Evolutionary conservation across 106 monocot species (phyloP).

Genomic region (Acorus calamus): DNA sequence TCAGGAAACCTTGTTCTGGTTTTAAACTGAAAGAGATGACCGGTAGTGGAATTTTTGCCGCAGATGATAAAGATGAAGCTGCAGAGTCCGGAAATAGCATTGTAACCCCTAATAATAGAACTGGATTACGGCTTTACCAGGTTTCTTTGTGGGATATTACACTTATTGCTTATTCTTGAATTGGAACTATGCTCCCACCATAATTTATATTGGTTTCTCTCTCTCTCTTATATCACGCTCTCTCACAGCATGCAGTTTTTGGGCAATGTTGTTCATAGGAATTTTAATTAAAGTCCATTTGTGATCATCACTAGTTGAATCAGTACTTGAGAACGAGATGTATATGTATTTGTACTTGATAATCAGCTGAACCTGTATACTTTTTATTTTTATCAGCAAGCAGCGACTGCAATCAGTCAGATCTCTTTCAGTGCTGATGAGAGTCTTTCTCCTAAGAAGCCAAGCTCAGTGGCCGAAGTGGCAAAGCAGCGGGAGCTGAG

Average conservation of each 20-base stretch:
- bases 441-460: conserved; percentile 64
- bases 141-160: not conserved
- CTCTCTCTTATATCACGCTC: no score
- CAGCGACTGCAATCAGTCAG: conserved; percentile 43
- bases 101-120: conserved; percentile 31
- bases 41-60: conserved; percentile 67
- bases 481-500: conserved; percentile 79
- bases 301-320: no score
- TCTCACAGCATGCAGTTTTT: no score
- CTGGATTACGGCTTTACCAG: conserved; percentile 28
- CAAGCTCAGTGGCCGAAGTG: conserved; percentile 46
- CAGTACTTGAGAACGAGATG: no score
- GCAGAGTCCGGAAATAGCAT: conserved; percentile 27
- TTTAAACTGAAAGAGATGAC: conserved; percentile 57
- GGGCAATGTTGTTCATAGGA: no score
- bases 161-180: no score
- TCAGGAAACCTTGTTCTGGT: conserved; percentile 58
- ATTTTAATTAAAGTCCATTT: no score
- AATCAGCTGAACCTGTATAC: not conserved
- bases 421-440: conserved; percentile 69
- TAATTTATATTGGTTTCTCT: no score
- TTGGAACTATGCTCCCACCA: no score
- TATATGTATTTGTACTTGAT: not conserved
- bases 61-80: conserved; percentile 23
- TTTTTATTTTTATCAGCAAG: conserved; percentile 29